Evolutionary conservation across 371 early-diverging fungal genomes (phyloP), one percentile per base, ranked within the genome.

Genomic region (Rhizopus arrhizus): DNA sequence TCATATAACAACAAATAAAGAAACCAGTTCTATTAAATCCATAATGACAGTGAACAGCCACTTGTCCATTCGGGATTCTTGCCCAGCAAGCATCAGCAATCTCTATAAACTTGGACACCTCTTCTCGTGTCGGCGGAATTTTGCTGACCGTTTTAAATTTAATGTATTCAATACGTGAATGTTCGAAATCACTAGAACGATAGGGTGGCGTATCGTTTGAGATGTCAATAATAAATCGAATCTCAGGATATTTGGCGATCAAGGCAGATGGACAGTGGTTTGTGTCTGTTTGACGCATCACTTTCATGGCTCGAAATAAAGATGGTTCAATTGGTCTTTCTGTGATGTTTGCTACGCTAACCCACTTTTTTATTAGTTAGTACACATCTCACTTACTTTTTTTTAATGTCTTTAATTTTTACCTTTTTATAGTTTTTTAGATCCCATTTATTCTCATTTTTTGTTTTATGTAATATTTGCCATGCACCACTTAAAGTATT

Each of bases 31-130:
- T 76, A 65, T 86, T 85, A 55, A 84, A 86, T 13, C 90, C 90
- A 66, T 90, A 90, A 64, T 90, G 90, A 65, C 90, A 90, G 61
- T 90, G 90, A 0, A 89, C 86, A 7, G 84, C 89, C 49, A 90
- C 81, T 35, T 90, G 88, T 11, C 75, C 75, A 41, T 81, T 80
- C 2, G 89, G 88, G n/a, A 74, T 73, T 50, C 78, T 74, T 12
- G 59, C 61, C 86, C 89, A 87, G 40, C 84, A 87, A 5, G 70
- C 63, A 15, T 70, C 64, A 5, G 81, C 85, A 10, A 81, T 68
- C 6, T 70, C 61, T 33, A 80, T 83, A 53, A 90, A 90, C 22
- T 68, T 69, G 0, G 68, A 62, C 0, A 88, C 88, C 48, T 87
- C 87, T 7, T 79, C 81, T 31, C 62, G 64, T 16, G 81, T 73